Conservation (phyloP, 1,284 basidiomycete species). For the Trichosporon asahii region DNA sequence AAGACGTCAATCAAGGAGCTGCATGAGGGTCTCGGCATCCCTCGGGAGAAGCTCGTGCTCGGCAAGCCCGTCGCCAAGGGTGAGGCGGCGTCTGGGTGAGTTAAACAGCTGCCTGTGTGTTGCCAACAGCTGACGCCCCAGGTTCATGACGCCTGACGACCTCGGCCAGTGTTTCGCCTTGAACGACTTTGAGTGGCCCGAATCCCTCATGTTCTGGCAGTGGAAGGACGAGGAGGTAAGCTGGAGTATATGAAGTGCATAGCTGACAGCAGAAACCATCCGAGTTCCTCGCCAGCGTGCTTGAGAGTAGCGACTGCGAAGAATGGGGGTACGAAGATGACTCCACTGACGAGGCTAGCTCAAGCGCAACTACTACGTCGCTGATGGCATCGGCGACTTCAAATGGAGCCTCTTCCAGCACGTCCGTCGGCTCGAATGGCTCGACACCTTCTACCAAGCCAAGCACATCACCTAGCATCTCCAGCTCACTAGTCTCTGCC, state of each 20-base stretch:
- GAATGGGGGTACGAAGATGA: background rate
- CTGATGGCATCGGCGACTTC: background rate
- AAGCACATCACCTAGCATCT: background rate
- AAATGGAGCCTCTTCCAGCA: background rate
- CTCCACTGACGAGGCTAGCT: background rate
- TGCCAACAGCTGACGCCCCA: background rate
- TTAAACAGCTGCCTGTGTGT: background rate
- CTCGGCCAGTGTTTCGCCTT: constrained; percentile 7
- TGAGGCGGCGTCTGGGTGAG: constrained; percentile 20
- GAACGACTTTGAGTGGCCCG: constrained; percentile 43
- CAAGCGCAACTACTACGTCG: background rate
- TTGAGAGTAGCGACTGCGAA: background rate
- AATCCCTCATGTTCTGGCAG: constrained; percentile 53
- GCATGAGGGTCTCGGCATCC: constrained; percentile 33
- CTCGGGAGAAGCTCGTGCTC: constrained; percentile 48
- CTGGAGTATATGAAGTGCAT: background rate
- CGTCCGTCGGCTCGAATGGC: no score
- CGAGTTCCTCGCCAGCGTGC: background rate
- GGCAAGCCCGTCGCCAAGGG: constrained; percentile 42
- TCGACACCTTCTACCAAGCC: no score
- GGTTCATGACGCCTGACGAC: constrained; percentile 8
- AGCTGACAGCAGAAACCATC: background rate
- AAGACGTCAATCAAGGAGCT: constrained; percentile 45
- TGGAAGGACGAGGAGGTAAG: constrained; percentile 26
- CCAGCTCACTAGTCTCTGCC: no score